Evolutionary conservation across 305 asterid species (phyloP), one percentile per base, ranked within the genome.

Genomic region (Fraxinus nigra): DNA sequence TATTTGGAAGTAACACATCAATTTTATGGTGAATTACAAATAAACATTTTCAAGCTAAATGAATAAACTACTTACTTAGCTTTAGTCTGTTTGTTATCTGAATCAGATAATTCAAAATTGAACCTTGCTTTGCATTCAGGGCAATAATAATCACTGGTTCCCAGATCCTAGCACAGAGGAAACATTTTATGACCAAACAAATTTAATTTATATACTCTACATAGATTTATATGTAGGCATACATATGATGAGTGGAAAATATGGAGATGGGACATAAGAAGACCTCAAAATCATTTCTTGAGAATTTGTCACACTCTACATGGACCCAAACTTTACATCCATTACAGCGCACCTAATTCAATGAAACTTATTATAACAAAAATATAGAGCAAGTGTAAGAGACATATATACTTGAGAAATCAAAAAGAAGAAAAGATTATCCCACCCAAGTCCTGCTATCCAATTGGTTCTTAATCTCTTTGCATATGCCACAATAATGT

Each of bases 311-410:
- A 84, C 99, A 94, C 85, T 96, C 98, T 76, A 98, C 92, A 81
- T 94, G 99, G 85, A 93, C 95, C 98, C 98, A 94, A 84, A 87
- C 97, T 90, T 96, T 94, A 89, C 99, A 96, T 67, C 98, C 98
- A 90, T 93, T 87, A 75, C 99, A 96, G 5, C 97, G 93, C 78
- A 93, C 92, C 98, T 96, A 86, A 82, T 72, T 80, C 81, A 82
- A 69, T 14, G 34, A 76, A 63, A 59, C 8, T 38, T 13, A 67
- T 86, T 79, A 76, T 74, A 48, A 69, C 5, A 78, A 82, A 18
- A 80, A 72, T 33, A 10, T 33, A 2, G 75, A n/a, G 75, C 16
- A 33, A 16, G 26, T 32, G 16, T 22, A 80, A 76, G 8, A 78
- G 77, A 34, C 85, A 85, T 20, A 78, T 81, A 75, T 40, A 76